A percentile compares a stretch with the other conserved stretches of the same genome.
Conservation (phyloP, 805 yeast species). For the Candida xiaguanensis region DNA sequence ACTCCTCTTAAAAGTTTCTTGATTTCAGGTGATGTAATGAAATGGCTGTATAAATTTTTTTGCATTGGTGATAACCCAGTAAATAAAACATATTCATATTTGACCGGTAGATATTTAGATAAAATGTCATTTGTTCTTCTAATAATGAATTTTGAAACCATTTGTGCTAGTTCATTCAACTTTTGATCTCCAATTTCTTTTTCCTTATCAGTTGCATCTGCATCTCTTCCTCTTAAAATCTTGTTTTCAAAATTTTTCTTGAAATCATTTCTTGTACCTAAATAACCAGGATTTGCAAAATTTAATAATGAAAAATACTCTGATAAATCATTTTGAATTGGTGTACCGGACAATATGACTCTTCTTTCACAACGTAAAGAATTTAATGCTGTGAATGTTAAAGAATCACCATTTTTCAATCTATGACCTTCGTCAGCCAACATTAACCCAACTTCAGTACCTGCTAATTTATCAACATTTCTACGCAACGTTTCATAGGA, state of each 20-base stretch:
- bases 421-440: constrained; percentile 96
- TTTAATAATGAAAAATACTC: constrained; percentile 94
- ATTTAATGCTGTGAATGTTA: constrained; percentile 79
- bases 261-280: constrained; percentile 83
- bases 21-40: constrained; percentile 76
- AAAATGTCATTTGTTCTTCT: constrained; percentile 93
- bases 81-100: constrained; percentile 95
- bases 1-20: constrained; percentile 59
- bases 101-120: constrained; percentile 90
- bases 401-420: constrained; percentile 90
- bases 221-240: constrained; percentile 84
- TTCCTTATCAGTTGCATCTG: constrained; percentile 81
- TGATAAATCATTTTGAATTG: constrained; percentile 89
- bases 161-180: constrained; percentile 61
- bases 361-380: constrained; percentile 82
- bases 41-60: constrained; percentile 61
- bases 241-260: constrained; percentile 78
- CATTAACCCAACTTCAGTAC: constrained; percentile 88
- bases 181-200: constrained; percentile 64
- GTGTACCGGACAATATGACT: constrained; percentile 90
- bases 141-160: constrained; percentile 87
- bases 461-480: constrained; percentile 69
- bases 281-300: constrained; percentile 90
- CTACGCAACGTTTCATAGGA: constrained; percentile 91
- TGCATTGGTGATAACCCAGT: constrained; percentile 82